A percentile compares a stretch with the other conserved stretches of the same genome.
Conservation (phyloP, 768 basidiomycete genomes). For the Leccinum barrowsii region DNA sequence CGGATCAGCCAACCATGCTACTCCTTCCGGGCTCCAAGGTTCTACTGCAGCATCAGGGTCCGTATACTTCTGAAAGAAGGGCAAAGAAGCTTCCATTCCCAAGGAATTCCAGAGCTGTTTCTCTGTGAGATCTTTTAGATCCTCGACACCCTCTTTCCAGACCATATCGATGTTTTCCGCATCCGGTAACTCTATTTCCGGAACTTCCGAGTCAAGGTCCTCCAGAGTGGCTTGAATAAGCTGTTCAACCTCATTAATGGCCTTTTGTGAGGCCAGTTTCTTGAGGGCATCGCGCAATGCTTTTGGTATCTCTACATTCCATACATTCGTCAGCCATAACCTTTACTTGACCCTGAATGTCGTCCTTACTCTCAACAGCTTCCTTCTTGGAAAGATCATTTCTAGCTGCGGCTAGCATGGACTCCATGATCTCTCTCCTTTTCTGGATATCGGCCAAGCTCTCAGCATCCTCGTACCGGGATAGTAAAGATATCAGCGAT, state of each 20-base stretch:
- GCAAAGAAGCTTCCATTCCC: not conserved
- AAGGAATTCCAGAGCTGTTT: not conserved
- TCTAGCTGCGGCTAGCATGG: not conserved
- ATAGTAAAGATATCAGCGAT: not conserved
- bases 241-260: not conserved
- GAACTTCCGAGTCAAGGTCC: not conserved
- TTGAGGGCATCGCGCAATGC: not conserved
- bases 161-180: not conserved
- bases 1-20: slow-evolving; percentile 1
- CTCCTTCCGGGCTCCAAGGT: slow-evolving; percentile 5
- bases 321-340: not conserved
- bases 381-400: not conserved
- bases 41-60: not conserved
- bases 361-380: not conserved
- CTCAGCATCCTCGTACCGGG: not conserved
- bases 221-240: not conserved
- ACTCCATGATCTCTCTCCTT: not conserved
- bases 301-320: not conserved
- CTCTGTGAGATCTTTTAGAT: not conserved
- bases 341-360: not conserved
- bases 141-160: not conserved
- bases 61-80: slow-evolving; percentile 5
- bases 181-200: not conserved
- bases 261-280: not conserved
- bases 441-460: not conserved